Conservation (phyloP, 2,329 filamentous ascomycete genomes). For the Cadophora malorum region DNA sequence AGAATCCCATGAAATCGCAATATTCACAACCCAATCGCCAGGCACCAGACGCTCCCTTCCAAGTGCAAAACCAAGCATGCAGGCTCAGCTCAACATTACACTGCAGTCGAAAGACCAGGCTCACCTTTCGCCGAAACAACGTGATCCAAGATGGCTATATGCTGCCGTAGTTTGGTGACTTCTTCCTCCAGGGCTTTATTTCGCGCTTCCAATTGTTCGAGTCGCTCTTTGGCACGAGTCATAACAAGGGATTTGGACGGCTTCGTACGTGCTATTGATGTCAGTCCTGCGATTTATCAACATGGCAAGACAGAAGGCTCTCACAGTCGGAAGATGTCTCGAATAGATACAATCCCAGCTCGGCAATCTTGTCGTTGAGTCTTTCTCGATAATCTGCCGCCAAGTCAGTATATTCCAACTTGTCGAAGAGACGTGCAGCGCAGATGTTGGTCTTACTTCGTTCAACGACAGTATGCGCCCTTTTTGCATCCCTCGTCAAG, state of each 20-base stretch:
- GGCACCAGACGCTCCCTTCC: conserved; percentile 2
- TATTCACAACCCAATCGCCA: background rate
- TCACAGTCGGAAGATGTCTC: conserved; percentile 37
- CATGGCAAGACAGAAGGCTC: background rate
- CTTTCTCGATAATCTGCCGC: conserved; percentile 36
- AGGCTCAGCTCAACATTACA: conserved; percentile 1
- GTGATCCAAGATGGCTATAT: conserved; percentile 37
- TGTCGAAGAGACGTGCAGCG: background rate
- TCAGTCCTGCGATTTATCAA: background rate
- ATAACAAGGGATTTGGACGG: conserved; percentile 39
- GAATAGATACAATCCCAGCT: conserved; percentile 37
- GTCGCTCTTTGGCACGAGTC: conserved; percentile 37
- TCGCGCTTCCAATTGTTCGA: conserved; percentile 36
- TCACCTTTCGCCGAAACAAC: conserved; percentile 27
- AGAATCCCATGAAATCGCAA: background rate
- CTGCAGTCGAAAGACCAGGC: background rate
- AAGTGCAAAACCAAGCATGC: background rate
- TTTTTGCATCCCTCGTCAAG: conserved; percentile 30
- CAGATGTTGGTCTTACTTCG: conserved; percentile 22
- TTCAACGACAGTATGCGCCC: conserved; percentile 38
- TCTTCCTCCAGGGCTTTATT: conserved; percentile 34
- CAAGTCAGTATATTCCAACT: background rate
- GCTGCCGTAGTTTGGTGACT: conserved; percentile 34
- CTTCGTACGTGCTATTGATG: conserved; percentile 32
- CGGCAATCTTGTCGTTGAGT: conserved; percentile 38